These are phyloP conservation scores for Rachicladosporium sp. DNA, from an alignment of 2,329 filamentous ascomycete species.

Conservation along the genomic window DNA sequence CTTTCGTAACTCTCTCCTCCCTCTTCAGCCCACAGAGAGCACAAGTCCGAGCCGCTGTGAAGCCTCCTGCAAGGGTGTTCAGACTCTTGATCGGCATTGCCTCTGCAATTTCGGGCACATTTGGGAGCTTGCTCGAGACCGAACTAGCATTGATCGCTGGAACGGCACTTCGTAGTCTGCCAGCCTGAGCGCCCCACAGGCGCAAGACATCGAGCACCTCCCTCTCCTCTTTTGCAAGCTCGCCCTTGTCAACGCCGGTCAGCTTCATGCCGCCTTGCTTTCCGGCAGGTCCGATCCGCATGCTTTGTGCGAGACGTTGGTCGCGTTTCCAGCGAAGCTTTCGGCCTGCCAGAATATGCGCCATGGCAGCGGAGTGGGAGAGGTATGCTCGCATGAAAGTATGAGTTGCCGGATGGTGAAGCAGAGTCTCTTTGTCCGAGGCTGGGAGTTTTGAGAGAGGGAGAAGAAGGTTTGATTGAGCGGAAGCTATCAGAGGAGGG, in stretches of 20 bases:
- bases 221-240: conserved; percentile 70
- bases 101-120: conserved; percentile 59
- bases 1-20: conserved; percentile 66
- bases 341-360: conserved; percentile 72
- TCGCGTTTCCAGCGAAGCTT: conserved; percentile 87
- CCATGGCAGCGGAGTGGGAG: conserved; percentile 52
- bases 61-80: conserved; percentile 50
- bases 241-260: conserved; percentile 68
- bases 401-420: conserved; percentile 47
- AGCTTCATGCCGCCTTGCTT: conserved; percentile 83
- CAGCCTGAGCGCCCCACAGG: conserved; percentile 64
- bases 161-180: conserved; percentile 52
- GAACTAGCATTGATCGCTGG: conserved; percentile 14
- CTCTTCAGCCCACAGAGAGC: conserved; percentile 78
- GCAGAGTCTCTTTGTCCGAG: conserved; percentile 50
- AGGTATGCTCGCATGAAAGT: conserved; percentile 55
- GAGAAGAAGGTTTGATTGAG: conserved; percentile 52
- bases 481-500: conserved; percentile 55
- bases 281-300: conserved; percentile 68
- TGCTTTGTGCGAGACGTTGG: conserved; percentile 68
- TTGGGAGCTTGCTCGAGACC: conserved; percentile 8
- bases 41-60: conserved; percentile 64
- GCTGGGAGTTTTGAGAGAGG: conserved; percentile 37
- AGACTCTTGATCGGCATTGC: conserved; percentile 55
- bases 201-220: conserved; percentile 67